Conservation (phyloP, 1,284 basidiomycete species). For the Ceratobasidium sp. region DNA sequence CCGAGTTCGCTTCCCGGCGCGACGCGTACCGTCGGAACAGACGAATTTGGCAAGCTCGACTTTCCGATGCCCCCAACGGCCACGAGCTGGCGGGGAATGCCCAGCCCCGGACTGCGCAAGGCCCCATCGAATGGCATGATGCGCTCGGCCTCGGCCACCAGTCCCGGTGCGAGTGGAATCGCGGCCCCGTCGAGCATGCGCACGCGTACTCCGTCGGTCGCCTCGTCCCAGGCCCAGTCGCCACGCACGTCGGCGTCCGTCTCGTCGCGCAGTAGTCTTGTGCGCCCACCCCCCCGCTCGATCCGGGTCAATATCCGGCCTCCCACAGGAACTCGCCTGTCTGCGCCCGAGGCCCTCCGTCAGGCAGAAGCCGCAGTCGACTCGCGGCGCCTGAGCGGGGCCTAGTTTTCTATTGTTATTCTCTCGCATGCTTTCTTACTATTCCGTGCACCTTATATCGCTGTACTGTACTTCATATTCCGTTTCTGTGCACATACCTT, state of each 20-base stretch:
- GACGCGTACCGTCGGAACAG: background rate
- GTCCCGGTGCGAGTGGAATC: background rate
- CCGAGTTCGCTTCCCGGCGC: slow-evolving; percentile 27
- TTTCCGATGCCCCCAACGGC: slow-evolving; percentile 26
- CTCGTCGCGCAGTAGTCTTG: slow-evolving; percentile 1
- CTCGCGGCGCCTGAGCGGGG: slow-evolving; percentile 17
- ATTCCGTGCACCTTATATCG: background rate
- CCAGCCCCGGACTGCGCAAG: slow-evolving; percentile 3
- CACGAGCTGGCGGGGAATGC: slow-evolving; percentile 20
- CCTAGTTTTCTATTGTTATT: background rate
- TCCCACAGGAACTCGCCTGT: slow-evolving; percentile 6
- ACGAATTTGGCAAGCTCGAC: slow-evolving; percentile 35
- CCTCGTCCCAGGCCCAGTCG: background rate
- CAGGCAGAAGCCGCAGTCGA: background rate
- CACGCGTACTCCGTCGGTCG: background rate
- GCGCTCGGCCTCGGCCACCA: background rate
- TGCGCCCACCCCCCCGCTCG: slow-evolving; percentile 9
- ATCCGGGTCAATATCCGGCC: slow-evolving; percentile 3
- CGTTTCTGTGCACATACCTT: slow-evolving; percentile 22
- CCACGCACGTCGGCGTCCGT: background rate
- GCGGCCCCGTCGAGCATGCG: background rate
- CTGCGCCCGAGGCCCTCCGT: slow-evolving; percentile 27
- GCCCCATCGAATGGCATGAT: slow-evolving; percentile 10
- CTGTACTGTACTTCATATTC: slow-evolving; percentile 28
- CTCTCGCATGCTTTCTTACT: slow-evolving; percentile 7